Conservation (phyloP, 305 asterid species). For the Caryopteris hybrid region DNA sequence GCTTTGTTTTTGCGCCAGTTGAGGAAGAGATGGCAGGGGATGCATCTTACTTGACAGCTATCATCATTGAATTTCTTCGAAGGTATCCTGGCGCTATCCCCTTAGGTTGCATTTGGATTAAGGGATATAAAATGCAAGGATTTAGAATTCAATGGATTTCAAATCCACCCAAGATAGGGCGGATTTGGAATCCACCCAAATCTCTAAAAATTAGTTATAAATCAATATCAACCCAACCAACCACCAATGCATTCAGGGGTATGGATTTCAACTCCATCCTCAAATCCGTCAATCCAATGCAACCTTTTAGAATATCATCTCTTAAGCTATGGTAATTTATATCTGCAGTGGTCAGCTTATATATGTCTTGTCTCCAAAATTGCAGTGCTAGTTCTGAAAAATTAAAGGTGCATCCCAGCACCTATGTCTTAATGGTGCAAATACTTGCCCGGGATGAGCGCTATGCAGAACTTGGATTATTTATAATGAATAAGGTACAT, state of each 20-base stretch:
- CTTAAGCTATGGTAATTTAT: neutral
- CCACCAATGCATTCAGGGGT: too few relatives aligned
- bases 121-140: neutral
- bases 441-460: conserved; percentile 81
- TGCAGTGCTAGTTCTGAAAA: conserved; percentile 79
- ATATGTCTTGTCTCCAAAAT: conserved; percentile 14
- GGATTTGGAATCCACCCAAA: too few relatives aligned
- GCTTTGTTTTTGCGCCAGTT: conserved; percentile 58
- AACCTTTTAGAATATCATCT: neutral
- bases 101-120: neutral
- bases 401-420: conserved; percentile 61
- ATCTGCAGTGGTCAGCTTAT: conserved; percentile 12
- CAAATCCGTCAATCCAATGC: too few relatives aligned
- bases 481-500: conserved; percentile 71
- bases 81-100: conserved; percentile 45
- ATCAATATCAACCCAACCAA: too few relatives aligned
- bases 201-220: too few relatives aligned
- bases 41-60: conserved; percentile 74
- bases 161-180: too few relatives aligned
- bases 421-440: conserved; percentile 69
- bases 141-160: too few relatives aligned
- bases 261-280: neutral
- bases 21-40: conserved; percentile 96
- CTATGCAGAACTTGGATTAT: conserved; percentile 68
- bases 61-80: conserved; percentile 78